These are phyloP conservation scores for Lactifluus subvellereus DNA, from an alignment of 768 basidiomycete genomes.

Conservation along the genomic window DNA sequence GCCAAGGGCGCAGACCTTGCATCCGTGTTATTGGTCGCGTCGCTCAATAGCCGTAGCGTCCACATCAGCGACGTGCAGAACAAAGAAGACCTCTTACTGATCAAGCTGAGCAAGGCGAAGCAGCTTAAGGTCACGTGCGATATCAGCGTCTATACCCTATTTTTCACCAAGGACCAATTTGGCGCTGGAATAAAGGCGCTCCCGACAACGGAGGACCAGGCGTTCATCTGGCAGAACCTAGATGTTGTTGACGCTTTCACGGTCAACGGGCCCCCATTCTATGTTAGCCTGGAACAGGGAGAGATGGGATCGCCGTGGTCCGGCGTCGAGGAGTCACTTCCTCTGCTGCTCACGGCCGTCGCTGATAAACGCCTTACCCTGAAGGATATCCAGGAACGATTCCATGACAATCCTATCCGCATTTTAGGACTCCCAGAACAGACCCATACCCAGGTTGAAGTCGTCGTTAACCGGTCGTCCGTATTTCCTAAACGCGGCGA, in stretches of 20 bases:
- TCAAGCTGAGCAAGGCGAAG: slow-evolving; percentile 92
- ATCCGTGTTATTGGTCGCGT: slow-evolving; percentile 89
- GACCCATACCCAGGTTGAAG: slow-evolving; percentile 81
- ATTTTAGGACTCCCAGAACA: slow-evolving; percentile 92
- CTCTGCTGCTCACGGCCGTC: slow-evolving; percentile 83
- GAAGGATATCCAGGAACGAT: slow-evolving; percentile 71
- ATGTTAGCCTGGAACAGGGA: slow-evolving; percentile 57
- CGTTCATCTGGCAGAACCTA: slow-evolving; percentile 79
- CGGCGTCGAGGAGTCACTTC: slow-evolving; percentile 83
- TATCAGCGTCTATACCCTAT: slow-evolving; percentile 85
- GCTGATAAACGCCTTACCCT: slow-evolving; percentile 71
- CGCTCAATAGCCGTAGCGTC: slow-evolving; percentile 79
- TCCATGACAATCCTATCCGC: slow-evolving; percentile 87
- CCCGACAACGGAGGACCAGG: slow-evolving; percentile 72
- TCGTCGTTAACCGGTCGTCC: slow-evolving; percentile 75
- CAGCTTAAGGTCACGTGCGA: slow-evolving; percentile 94
- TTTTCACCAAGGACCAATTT: slow-evolving; percentile 77
- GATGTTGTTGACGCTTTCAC: slow-evolving; percentile 87
- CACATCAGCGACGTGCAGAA: slow-evolving; percentile 89
- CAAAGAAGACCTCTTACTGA: slow-evolving; percentile 81
- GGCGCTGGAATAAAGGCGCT: slow-evolving; percentile 47
- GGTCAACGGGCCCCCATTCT: slow-evolving; percentile 78
- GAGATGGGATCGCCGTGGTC: slow-evolving; percentile 60
- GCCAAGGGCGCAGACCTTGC: slow-evolving; percentile 90
- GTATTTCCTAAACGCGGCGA: slow-evolving; percentile 45